These are phyloP conservation scores for Claviceps quebecensis DNA, from an alignment of 2,329 filamentous ascomycete genomes.

Conservation along the genomic window DNA sequence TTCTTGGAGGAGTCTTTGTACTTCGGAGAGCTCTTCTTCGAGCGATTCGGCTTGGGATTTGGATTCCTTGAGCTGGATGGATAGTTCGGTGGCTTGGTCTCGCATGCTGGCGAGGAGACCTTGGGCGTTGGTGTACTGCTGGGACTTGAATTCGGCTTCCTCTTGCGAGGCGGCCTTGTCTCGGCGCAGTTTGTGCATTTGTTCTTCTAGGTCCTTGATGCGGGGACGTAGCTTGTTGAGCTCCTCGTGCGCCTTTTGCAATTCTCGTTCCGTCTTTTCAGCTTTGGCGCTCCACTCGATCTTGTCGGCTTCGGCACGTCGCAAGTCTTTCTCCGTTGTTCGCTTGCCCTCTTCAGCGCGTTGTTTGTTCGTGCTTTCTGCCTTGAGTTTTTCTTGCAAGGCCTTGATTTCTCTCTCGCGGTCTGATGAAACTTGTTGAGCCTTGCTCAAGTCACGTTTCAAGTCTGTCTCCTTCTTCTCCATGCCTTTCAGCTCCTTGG, in stretches of 20 bases:
- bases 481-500: conserved; percentile 53
- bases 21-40: conserved; percentile 83
- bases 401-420: conserved; percentile 65
- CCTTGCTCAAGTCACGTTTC: conserved; percentile 54
- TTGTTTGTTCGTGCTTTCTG: conserved; percentile 56
- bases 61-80: conserved; percentile 82
- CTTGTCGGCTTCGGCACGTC: conserved; percentile 64
- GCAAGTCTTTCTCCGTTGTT: conserved; percentile 60
- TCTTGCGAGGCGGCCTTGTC: conserved; percentile 59
- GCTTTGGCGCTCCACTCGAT: conserved; percentile 60
- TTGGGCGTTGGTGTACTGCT: conserved; percentile 76
- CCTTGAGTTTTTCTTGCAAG: conserved; percentile 63
- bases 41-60: conserved; percentile 69
- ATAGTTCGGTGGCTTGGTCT: conserved; percentile 78
- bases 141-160: conserved; percentile 69
- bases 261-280: conserved; percentile 57
- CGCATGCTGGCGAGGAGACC: conserved; percentile 83
- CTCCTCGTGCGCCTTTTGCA: conserved; percentile 60
- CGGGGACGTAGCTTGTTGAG: conserved; percentile 48
- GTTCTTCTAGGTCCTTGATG: conserved; percentile 57
- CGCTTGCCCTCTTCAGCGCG: conserved; percentile 70
- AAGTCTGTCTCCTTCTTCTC: conserved; percentile 76
- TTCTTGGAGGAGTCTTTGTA: conserved; percentile 73
- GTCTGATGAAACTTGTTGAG: conserved; percentile 56
- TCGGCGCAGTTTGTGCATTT: conserved; percentile 51